Evolutionary conservation across 2,329 filamentous ascomycete genomes (phyloP).

Genomic region (Aureobasidium pullulans): DNA sequence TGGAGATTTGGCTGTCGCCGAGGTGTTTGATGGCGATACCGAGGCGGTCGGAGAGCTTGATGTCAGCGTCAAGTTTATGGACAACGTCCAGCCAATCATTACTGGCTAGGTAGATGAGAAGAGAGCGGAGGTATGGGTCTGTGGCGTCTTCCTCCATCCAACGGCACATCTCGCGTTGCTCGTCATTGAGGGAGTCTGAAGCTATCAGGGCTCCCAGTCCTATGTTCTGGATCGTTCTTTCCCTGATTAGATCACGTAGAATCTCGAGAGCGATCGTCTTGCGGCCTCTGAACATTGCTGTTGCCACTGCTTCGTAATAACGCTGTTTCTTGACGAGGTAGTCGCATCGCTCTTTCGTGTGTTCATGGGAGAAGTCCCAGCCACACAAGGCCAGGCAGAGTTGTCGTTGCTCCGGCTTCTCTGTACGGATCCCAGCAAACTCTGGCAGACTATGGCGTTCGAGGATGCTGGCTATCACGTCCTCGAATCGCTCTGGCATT

Average conservation of each 20-base stretch:
- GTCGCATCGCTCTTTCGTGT: constrained; percentile 42
- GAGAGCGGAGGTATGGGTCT: constrained; percentile 72
- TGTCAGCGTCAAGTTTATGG: constrained; percentile 51
- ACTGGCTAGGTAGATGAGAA: constrained; percentile 69
- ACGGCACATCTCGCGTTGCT: constrained; percentile 54
- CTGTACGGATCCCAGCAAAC: constrained; percentile 57
- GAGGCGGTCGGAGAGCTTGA: constrained; percentile 67
- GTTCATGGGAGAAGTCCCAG: constrained; percentile 55
- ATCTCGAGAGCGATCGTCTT: constrained; percentile 61
- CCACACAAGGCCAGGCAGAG: constrained; percentile 68
- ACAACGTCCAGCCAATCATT: constrained; percentile 65
- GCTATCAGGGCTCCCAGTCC: constrained; percentile 43
- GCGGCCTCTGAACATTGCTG: constrained; percentile 66
- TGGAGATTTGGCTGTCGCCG: constrained; percentile 40
- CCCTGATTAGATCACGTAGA: constrained; percentile 59
- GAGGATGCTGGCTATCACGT: constrained; percentile 55
- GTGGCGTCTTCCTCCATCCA: constrained; percentile 59
- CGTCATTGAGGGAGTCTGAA: constrained; percentile 44
- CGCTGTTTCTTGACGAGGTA: constrained; percentile 45
- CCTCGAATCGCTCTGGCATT: constrained; percentile 21
- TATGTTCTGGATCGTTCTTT: constrained; percentile 55
- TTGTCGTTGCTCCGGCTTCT: constrained; percentile 62
- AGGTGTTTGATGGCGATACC: constrained; percentile 70
- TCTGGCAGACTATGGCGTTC: constrained; percentile 54
- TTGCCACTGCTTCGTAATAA: constrained; percentile 70